Conservation (phyloP, 2,329 filamentous ascomycete genomes). For the Ceratocystis ficicola region DNA sequence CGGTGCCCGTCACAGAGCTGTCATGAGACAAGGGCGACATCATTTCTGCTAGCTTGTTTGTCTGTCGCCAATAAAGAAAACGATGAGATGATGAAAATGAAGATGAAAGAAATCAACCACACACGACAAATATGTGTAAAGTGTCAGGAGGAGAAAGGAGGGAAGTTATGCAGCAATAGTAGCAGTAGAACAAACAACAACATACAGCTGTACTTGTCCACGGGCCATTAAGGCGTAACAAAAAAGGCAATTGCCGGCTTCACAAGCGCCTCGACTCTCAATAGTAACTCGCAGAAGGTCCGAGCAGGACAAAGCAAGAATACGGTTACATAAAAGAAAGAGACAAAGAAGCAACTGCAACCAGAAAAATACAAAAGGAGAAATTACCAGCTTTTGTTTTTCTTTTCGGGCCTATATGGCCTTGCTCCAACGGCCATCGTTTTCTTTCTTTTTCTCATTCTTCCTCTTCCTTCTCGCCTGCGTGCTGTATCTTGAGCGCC, state of each 20-base stretch:
- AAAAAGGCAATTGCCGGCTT: not conserved
- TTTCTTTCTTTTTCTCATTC: not conserved
- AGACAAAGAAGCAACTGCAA: conserved; percentile 2
- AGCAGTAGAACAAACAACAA: not conserved
- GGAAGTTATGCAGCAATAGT: not conserved
- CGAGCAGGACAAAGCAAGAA: not conserved
- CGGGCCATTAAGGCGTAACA: not conserved
- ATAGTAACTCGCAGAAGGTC: not conserved
- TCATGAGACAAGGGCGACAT: not conserved
- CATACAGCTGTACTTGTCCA: not conserved
- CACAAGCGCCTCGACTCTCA: not conserved
- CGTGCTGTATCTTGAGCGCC: no score
- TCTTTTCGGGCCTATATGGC: conserved; percentile 6
- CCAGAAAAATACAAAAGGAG: not conserved
- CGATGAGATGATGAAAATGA: not conserved
- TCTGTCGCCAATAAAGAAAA: not conserved
- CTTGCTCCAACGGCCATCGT: not conserved
- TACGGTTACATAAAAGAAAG: not conserved
- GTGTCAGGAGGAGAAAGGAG: not conserved
- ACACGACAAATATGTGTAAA: not conserved
- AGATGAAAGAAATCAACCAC: not conserved
- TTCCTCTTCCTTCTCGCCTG: not conserved
- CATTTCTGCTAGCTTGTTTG: not conserved
- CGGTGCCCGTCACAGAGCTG: not conserved
- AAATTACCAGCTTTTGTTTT: not conserved